phyloP scores from a whole-genome alignment of 1,284 basidiomycete species.

The Porphyrellus sp. region DNA sequence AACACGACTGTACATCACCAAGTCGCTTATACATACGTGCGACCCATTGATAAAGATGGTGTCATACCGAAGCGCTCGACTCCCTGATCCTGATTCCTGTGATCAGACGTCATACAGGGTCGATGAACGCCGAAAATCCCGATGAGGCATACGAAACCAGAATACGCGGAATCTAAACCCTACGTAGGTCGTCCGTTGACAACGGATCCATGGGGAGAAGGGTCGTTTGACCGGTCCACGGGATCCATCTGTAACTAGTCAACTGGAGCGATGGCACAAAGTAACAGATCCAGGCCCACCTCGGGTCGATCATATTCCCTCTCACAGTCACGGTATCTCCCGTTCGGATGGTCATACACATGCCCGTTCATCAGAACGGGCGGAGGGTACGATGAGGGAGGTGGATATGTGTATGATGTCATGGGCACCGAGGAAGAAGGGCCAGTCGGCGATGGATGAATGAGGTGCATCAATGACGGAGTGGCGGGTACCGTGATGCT shows the following conservation, averaged over 20 bases:
- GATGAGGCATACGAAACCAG: background rate
- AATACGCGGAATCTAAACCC: background rate
- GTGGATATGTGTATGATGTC: slow-evolving; percentile 20
- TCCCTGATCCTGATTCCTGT: background rate
- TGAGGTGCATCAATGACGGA: slow-evolving; percentile 32
- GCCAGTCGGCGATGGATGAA: slow-evolving; percentile 29
- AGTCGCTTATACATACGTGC: background rate
- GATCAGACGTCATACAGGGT: background rate
- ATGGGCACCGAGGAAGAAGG: slow-evolving; percentile 19
- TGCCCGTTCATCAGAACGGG: slow-evolving; percentile 27
- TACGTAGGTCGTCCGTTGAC: slow-evolving; percentile 28
- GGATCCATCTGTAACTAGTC: slow-evolving; percentile 11
- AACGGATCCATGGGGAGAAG: slow-evolving; percentile 25
- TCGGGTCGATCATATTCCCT: slow-evolving; percentile 27
- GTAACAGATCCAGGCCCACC: slow-evolving; percentile 3
- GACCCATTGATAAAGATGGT: background rate
- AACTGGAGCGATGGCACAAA: background rate
- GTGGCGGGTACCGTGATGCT: slow-evolving; percentile 33
- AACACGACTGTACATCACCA: background rate
- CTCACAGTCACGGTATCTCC: slow-evolving; percentile 28
- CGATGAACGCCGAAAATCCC: background rate
- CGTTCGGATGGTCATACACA: slow-evolving; percentile 25
- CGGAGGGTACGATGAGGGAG: slow-evolving; percentile 8
- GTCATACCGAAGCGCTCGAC: background rate
- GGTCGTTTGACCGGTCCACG: slow-evolving; percentile 19